Evolutionary conservation across 352 stramenopile genomes (phyloP).

Genomic region (Lagenidium sp.): DNA sequence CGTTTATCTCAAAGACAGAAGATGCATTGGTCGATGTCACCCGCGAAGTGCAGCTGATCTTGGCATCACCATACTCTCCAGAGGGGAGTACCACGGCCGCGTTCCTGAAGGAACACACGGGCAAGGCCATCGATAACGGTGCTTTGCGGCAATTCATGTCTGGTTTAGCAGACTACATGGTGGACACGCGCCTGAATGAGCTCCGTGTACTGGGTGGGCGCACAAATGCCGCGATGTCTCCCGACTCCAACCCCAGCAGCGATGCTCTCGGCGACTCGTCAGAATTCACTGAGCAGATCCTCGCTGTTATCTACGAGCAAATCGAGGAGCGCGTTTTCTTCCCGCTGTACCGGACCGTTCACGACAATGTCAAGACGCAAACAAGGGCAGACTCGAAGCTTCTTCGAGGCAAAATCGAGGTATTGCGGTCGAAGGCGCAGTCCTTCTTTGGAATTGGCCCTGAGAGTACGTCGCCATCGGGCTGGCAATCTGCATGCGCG

Average conservation of each 20-base stretch:
- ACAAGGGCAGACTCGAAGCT: conserved; percentile 61
- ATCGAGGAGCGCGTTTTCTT: conserved; percentile 83
- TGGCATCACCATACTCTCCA: conserved; percentile 78
- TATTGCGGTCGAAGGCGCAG: conserved; percentile 68
- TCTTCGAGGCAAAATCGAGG: conserved; percentile 73
- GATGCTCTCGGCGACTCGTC: conserved; percentile 15
- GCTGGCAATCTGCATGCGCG: conserved; percentile 45
- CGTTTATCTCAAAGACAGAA: conserved; percentile 74
- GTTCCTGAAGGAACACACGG: conserved; percentile 63
- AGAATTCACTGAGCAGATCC: conserved; percentile 55
- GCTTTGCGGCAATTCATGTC: conserved; percentile 70
- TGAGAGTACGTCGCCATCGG: conserved; percentile 42
- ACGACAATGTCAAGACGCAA: conserved; percentile 49
- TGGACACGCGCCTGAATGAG: conserved; percentile 74
- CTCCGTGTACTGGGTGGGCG: conserved; percentile 50
- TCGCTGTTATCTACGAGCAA: conserved; percentile 70
- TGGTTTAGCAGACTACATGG: conserved; percentile 72
- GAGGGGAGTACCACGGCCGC: conserved; percentile 63
- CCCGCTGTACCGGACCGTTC: conserved; percentile 58
- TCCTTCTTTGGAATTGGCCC: conserved; percentile 79
- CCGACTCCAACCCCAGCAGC: conserved; percentile 20
- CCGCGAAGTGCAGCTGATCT: conserved; percentile 70
- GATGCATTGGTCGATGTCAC: conserved; percentile 65
- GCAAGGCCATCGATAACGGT: conserved; percentile 33
- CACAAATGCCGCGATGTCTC: conserved; percentile 7